phyloP scores from a whole-genome alignment of 371 early-diverging fungal species.

The Mucor mucedo region DNA sequence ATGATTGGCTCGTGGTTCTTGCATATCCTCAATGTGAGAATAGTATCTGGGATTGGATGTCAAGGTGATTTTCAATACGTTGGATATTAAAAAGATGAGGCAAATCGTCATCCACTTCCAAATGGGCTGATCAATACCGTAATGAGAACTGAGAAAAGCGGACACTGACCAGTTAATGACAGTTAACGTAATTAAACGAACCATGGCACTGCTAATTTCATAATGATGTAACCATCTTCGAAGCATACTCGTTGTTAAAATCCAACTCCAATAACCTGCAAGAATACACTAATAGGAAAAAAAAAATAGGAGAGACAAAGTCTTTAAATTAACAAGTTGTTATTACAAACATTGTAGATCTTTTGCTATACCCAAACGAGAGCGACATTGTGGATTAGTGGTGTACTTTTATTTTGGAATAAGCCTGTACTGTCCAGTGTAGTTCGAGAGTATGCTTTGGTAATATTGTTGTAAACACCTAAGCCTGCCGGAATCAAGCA shows the following conservation, averaged over 20 bases:
- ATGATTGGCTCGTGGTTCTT: constrained; percentile 36
- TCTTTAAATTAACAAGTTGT: neutral
- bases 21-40: constrained; percentile 26
- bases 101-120: constrained; percentile 70
- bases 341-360: neutral
- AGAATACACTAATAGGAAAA: constrained; percentile 51
- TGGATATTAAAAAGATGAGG: constrained; percentile 47
- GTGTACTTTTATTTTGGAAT: constrained; percentile 61
- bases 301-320: neutral
- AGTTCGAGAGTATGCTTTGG: constrained; percentile 42
- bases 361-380: constrained; percentile 58
- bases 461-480: constrained; percentile 50
- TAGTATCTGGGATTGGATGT: constrained; percentile 38
- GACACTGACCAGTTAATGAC: constrained; percentile 67
- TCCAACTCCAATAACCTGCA: constrained; percentile 66
- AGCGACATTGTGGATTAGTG: constrained; percentile 60
- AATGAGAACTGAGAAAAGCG: constrained; percentile 55
- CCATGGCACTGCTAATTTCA: constrained; percentile 61
- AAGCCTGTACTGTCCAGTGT: constrained; percentile 47
- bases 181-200: constrained; percentile 63
- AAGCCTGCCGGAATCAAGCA: constrained; percentile 58
- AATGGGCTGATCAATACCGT: constrained; percentile 63
- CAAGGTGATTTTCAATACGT: constrained; percentile 41
- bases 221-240: constrained; percentile 67
- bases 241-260: constrained; percentile 63